Base-by-base conservation (phyloP, 1,284 basidiomycete species). In the Microbotryum silenes-acaulis region DNA sequence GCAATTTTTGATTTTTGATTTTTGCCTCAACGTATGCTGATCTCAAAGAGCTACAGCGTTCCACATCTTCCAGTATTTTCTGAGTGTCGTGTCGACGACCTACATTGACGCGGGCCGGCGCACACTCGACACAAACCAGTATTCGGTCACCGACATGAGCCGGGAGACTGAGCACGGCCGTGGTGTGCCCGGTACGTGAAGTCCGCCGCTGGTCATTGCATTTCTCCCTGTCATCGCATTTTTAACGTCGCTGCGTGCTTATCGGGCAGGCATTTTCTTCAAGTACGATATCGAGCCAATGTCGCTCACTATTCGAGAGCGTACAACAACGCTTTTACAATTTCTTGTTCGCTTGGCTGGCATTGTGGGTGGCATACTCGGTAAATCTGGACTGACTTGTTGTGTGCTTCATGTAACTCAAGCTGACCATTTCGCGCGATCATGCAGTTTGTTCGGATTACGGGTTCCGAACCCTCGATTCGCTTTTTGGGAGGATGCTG, bases 221-320 rank as follows among this genome's bases (percentile, higher is more conserved):
- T 23, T 18, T 14, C 27, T 20, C 6, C 8, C 45, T 46, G 50
- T 23, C 27, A 27, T 1, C 29, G 45, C 51, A 10, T 46, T 25
- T 20, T 27, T 2, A 27, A 4, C 5, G 16, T 29, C 27, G 25
- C 33, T 4, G 29, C 21, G 20, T 14, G 8, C 2, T 10, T 44
- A 29, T 9, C 12, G 3, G 33, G 14, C 58, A 21, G 91, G 91
- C 20, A 92, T 94, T 72, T 94, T 92, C 80, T 92, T 94, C 85
- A 93, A 94, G 75, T 97, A 91, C 74, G 94, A 98, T 66, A 78
- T 97, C 31, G 94, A 98, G 73, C 91, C 92, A 1, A 82, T 98
- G 75, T 81, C 83, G 12, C 81, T 98, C 69, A 87, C 83, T 0
- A 84, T 97, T 54, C 82, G 87, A 66, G 90, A 97, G 75, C 83